Conservation (phyloP, 805 yeast species). For the Nakazawaea molendinolei region DNA sequence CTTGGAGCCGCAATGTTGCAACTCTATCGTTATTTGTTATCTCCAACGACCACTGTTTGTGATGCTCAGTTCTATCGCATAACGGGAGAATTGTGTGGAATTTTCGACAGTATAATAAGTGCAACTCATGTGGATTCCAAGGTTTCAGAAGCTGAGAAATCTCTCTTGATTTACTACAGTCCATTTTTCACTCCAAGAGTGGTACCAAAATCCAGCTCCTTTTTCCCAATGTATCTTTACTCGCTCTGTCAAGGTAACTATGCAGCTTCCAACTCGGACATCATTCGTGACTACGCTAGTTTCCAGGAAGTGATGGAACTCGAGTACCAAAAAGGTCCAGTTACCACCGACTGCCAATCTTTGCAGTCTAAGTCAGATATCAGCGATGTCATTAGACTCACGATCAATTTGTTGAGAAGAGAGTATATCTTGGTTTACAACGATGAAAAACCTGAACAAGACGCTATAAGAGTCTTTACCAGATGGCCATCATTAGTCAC, state of each 20-base stretch:
- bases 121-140: neutral
- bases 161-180: conserved; percentile 2
- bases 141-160: neutral
- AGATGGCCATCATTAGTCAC: conserved; percentile 9
- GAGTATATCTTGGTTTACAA: conserved; percentile 5
- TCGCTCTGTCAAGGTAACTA: conserved; percentile 1
- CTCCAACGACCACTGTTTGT: conserved; percentile 4
- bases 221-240: conserved; percentile 9
- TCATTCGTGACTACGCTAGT: neutral
- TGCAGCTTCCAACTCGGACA: neutral
- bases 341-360: too few species aligned
- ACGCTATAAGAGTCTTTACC: conserved; percentile 3
- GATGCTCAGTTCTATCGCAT: conserved; percentile 6
- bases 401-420: conserved; percentile 8
- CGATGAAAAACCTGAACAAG: conserved; percentile 1
- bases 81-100: neutral
- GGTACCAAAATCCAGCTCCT: neutral
- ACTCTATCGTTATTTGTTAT: conserved; percentile 1
- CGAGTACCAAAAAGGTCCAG: too few species aligned
- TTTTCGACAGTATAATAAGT: neutral
- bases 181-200: conserved; percentile 2
- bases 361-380: too few species aligned
- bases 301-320: conserved; percentile 1
- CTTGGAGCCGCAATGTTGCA: conserved; percentile 5
- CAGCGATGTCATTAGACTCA: neutral